A percentile compares a stretch with the other conserved stretches of the same genome.
Evolutionary conservation across 495 filamentous ascomycete genomes (phyloP).

Genomic region (Pseudevernia furfuracea): DNA sequence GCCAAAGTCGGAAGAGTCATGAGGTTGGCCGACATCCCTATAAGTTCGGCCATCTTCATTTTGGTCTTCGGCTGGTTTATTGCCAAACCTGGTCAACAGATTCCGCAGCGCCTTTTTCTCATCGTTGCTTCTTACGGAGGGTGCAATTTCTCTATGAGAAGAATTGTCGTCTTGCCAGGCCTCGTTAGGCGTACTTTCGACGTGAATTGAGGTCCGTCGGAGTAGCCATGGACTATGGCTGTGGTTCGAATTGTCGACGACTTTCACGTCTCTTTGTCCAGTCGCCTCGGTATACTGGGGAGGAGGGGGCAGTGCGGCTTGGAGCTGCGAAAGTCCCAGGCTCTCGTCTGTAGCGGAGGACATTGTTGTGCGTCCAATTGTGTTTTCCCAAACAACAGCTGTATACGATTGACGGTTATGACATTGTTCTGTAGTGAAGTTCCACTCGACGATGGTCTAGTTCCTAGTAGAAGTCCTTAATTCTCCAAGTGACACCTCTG

Average conservation of each 20-base stretch:
- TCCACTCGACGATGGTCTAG: neutral
- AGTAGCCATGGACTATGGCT: constrained; percentile 13
- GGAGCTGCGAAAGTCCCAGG: neutral
- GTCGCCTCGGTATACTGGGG: constrained; percentile 15
- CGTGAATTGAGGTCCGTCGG: constrained; percentile 16
- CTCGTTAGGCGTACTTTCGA: constrained; percentile 3
- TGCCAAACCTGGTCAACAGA: neutral
- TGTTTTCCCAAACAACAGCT: neutral
- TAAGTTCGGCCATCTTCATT: neutral
- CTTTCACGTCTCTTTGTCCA: neutral
- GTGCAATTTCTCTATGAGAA: neutral
- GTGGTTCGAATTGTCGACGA: neutral
- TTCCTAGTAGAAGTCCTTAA: neutral
- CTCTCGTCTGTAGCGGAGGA: neutral
- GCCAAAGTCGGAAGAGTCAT: neutral
- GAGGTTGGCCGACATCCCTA: neutral
- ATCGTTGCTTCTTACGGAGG: neutral
- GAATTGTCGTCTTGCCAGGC: constrained; percentile 4
- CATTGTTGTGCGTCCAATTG: neutral
- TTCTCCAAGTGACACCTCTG: neutral
- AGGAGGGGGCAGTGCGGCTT: constrained; percentile 2
- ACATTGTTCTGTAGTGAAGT: neutral
- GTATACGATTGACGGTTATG: neutral
- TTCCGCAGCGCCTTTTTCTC: constrained; percentile 3
- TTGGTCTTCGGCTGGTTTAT: neutral